Base-by-base conservation (phyloP, 169 alveolate species). In the Theileria orientalis region DNA sequence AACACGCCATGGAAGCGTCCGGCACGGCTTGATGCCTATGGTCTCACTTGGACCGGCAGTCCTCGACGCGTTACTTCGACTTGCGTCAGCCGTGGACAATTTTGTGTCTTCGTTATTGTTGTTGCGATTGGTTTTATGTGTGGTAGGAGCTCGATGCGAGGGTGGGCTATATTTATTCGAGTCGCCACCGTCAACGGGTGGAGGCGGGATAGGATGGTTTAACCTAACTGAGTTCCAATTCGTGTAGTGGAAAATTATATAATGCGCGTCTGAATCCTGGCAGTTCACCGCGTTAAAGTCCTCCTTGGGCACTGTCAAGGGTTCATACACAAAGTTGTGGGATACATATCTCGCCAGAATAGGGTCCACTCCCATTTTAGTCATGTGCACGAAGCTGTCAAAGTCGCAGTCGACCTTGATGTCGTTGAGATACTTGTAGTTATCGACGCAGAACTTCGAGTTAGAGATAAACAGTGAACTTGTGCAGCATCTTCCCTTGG, bases 141-240 rank as follows among this genome's bases (percentile, higher is more conserved):
- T n/a, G n/a, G n/a, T n/a, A n/a, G n/a, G n/a, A n/a, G n/a, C n/a
- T n/a, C n/a, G n/a, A n/a, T n/a, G n/a, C n/a, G n/a, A n/a, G n/a
- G n/a, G n/a, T n/a, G n/a, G n/a, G n/a, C n/a, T n/a, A n/a, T n/a
- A n/a, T n/a, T n/a, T n/a, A n/a, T n/a, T n/a, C n/a, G n/a, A n/a
- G n/a, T n/a, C n/a, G n/a, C n/a, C n/a, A n/a, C n/a, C n/a, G 19
- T 42, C 75, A n/a, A 51, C 63, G 25, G 69, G 33, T 6, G 77
- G 73, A 47, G 84, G 73, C n/a, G n/a, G n/a, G n/a, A n/a, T n/a
- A n/a, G n/a, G n/a, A n/a, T n/a, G n/a, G 0, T 97, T 97, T 90
- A 96, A 94, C 52, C 99, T 92, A 25, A 97, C 94, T n/a, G 98
- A 91, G 82, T 96, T 96, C 99, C 99, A 97, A 88, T 97, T 96